Conservation (phyloP, 768 basidiomycete genomes). For the Boletellus ananas region DNA sequence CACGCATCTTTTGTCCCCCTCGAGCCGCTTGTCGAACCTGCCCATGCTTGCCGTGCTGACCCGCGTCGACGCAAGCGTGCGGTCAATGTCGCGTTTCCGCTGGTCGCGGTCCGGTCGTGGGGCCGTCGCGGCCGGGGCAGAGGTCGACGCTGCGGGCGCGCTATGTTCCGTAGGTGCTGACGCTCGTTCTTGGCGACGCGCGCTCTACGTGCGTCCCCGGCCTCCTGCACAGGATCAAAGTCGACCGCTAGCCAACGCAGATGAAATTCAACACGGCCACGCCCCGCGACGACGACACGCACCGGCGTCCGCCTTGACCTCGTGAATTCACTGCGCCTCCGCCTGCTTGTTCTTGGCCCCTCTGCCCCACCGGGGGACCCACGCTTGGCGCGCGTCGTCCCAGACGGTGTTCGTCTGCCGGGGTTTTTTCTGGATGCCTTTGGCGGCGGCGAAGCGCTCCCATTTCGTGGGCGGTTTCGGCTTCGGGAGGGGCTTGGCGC, state of each 20-base stretch:
- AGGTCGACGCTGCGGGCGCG: slow-evolving; percentile 49
- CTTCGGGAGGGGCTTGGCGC: slow-evolving; percentile 90
- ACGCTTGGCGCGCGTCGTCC: slow-evolving; percentile 94
- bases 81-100: slow-evolving; percentile 73
- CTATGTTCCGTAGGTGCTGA: slow-evolving; percentile 68
- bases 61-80: slow-evolving; percentile 70
- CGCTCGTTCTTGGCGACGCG: slow-evolving; percentile 82
- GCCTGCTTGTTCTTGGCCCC: slow-evolving; percentile 83
- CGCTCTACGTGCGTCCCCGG: slow-evolving; percentile 75
- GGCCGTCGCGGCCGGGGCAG: slow-evolving; percentile 3
- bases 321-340: slow-evolving; percentile 89
- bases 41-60: slow-evolving; percentile 94
- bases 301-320: slow-evolving; percentile 87
- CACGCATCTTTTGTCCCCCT: slow-evolving; percentile 89
- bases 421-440: slow-evolving; percentile 79
- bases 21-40: slow-evolving; percentile 83
- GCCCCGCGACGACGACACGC: slow-evolving; percentile 1
- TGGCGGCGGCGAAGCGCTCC: slow-evolving; percentile 92
- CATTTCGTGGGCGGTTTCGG: slow-evolving; percentile 93
- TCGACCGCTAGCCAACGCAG: slow-evolving; percentile 43
- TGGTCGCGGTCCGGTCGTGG: slow-evolving; percentile 36
- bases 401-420: slow-evolving; percentile 76
- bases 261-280: too few species aligned
- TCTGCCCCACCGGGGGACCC: slow-evolving; percentile 88
- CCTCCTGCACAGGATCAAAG: slow-evolving; percentile 72